Base-by-base conservation (phyloP, 2,329 filamentous ascomycete genomes). In the Hymenoscyphus infarciens region DNA sequence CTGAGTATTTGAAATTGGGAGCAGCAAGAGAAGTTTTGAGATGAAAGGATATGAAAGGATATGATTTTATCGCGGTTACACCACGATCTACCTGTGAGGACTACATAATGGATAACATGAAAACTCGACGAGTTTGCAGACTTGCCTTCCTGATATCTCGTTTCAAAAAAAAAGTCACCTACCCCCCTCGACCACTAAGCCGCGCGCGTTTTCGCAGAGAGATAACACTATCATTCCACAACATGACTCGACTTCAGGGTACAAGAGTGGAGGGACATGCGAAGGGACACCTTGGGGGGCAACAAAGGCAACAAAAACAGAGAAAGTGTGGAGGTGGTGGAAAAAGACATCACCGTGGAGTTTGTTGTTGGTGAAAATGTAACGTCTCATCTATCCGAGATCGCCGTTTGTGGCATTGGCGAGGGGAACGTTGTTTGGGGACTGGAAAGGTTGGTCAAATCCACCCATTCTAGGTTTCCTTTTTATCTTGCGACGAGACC, bases 31-130 rank as follows among this genome's bases (percentile, higher is more conserved):
- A 56, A 5, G 42, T 38, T 25, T 31, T 16, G 15, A 49, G 45
- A 27, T 25, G n/a, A 59, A 27, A 56, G 49, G 57, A 29, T 19
- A 27, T 25, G n/a, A 59, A 27, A 56, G 49, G 57, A 29, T 19
- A 22, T 22, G n/a, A 10, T 49, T 49, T 11, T 56, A 25, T 59
- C 63, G 66, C 64, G 45, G 35, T 56, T 39, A 42, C 58, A 65
- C 64, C 61, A 66, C 64, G 38, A 59, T 62, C 45, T 62, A 64
- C 61, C 60, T 63, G 57, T 35, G 58, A 59, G 55, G 45, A 59
- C 67, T 70, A 69, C 69, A 71, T 70, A 55, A 63, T 67, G 64
- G 64, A 69, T 67, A 63, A 66, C 58, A 66, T 61, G 63, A 58
- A 61, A 55, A 38, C 59, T 19, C 56, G 35, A 39, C 56, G 53